Evolutionary conservation across 331 rosid genomes (phyloP).

Genomic region (Quercus tomentella): DNA sequence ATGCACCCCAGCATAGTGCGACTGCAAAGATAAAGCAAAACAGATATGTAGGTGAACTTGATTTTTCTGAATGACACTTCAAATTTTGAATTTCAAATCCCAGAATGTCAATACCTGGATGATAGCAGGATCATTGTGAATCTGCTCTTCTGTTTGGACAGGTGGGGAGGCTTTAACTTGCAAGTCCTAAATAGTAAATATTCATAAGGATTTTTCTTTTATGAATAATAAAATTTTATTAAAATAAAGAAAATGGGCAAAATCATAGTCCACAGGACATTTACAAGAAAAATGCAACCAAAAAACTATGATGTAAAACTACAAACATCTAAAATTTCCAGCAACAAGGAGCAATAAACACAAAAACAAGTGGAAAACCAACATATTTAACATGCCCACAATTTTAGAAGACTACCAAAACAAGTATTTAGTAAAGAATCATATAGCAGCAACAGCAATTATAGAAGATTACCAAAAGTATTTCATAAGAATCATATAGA

Average conservation of each 20-base stretch:
- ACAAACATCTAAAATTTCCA: too few relatives aligned
- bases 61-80: background rate
- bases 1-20: conserved; percentile 32
- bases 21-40: conserved; percentile 25
- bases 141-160: conserved; percentile 40
- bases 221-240: too few relatives aligned
- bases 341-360: too few relatives aligned
- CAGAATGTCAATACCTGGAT: conserved; percentile 47
- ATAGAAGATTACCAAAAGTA: too few relatives aligned
- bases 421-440: background rate
- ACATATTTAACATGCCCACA: conserved; percentile 9
- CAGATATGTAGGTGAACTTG: conserved; percentile 8
- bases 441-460: background rate
- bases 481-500: too few relatives aligned
- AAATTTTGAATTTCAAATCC: background rate
- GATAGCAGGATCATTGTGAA: conserved; percentile 57
- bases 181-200: conserved; percentile 58
- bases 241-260: too few relatives aligned
- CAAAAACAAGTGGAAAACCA: background rate
- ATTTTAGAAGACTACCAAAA: background rate
- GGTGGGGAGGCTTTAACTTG: conserved; percentile 62
- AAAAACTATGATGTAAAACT: too few relatives aligned
- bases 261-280: too few relatives aligned
- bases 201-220: conserved; percentile 3
- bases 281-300: too few relatives aligned